Base-by-base conservation (phyloP, 192 early-diverging fungal genomes). In the Gamsiella multidivaricata region DNA sequence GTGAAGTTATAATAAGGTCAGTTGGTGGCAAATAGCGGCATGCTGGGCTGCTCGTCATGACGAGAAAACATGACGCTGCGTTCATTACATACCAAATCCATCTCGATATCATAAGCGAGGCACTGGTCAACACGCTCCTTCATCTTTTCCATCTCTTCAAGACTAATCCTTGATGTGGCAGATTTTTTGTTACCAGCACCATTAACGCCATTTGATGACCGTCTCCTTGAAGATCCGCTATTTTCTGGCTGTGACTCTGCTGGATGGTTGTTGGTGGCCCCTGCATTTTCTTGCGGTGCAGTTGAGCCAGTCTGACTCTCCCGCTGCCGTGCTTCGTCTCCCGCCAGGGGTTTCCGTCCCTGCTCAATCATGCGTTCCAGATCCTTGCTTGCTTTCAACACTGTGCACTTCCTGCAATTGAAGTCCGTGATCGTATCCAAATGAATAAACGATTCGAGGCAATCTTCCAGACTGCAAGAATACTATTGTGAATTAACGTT, bases 401-500 rank as follows among this genome's bases (percentile, higher is more conserved):
- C 58, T 0, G 86, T 82, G 62, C 91, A 93, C 37, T 86, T 84
- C 22, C 88, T 80, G 58, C 91, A 93, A 33, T 89, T 86, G 58
- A 87, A 91, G 62, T 93, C 91, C 32, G 79, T 84, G 29, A 93
- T 74, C 22, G 81, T 82, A 62, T 93, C 91, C 39, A 92, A 82
- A 36, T 84, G 82, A 9, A 88, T 90, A 56, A 92, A 93, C 33
- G 82, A 66, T 22, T 82, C 69, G 17, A 93, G 62, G 53, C 89
- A 93, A 60, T 84, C 80, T 58, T 93, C 89, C 32, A 93, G 67
- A 6, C 85, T 89, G 36, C 87, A 88, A 18, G 49, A 51, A 23
- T 66, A 59, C 85, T 88, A 73, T 25, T 23, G 33, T 23, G 0
- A 47, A 14, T 31, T 33, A 54, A 8, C 12, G 45, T 34, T 32